Conservation (phyloP, 495 filamentous ascomycete genomes). For the Aspergillus biplanus region DNA sequence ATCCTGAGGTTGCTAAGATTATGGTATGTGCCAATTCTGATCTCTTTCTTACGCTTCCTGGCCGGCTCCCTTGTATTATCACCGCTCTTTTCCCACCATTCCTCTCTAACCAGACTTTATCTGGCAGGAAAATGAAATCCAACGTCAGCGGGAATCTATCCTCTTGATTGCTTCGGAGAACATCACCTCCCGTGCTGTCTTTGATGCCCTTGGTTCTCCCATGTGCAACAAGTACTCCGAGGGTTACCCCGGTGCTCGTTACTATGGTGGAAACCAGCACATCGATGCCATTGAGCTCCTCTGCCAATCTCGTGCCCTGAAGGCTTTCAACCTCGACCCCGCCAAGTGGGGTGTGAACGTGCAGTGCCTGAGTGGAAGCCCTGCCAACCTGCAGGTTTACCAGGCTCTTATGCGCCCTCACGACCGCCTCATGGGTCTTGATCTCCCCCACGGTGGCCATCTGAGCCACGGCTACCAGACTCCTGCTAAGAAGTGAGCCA, state of each 20-base stretch:
- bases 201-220: slow-evolving; percentile 93
- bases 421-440: slow-evolving; percentile 95
- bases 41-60: not conserved
- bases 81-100: slow-evolving; percentile 8
- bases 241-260: slow-evolving; percentile 96
- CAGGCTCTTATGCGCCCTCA: slow-evolving; percentile 98
- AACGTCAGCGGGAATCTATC: slow-evolving; percentile 97
- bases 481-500: slow-evolving; percentile 77
- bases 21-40: slow-evolving; percentile 67
- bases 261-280: slow-evolving; percentile 99
- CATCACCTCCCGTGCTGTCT: slow-evolving; percentile 95
- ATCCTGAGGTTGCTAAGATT: slow-evolving; percentile 90
- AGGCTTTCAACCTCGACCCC: slow-evolving; percentile 84
- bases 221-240: slow-evolving; percentile 99
- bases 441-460: slow-evolving; percentile 97
- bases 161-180: slow-evolving; percentile 99
- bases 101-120: slow-evolving; percentile 6
- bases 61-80: slow-evolving; percentile 37
- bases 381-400: slow-evolving; percentile 98
- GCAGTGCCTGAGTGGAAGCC: slow-evolving; percentile 84
- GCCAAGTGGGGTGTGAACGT: slow-evolving; percentile 99
- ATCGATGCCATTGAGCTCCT: slow-evolving; percentile 95
- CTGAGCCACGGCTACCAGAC: slow-evolving; percentile 98
- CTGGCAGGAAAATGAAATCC: slow-evolving; percentile 82
- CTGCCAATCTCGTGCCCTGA: slow-evolving; percentile 92